Evolutionary conservation across 257 asterid species (phyloP), one percentile per base, ranked within the genome.

Genomic region (Fraxinus anomala): DNA sequence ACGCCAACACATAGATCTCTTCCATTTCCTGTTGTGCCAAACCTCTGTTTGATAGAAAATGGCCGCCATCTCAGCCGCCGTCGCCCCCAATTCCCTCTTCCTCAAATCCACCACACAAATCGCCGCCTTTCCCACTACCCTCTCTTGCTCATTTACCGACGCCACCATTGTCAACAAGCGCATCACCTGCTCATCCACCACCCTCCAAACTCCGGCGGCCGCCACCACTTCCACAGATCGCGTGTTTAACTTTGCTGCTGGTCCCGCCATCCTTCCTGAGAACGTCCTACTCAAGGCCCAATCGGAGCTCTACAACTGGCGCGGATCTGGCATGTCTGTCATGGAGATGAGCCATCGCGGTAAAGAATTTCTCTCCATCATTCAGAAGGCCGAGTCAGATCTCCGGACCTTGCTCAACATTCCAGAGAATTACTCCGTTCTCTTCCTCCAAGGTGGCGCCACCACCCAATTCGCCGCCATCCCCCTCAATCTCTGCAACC

Each of bases 261-360:
- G 98, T 10, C 98, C 98, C 51, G 98, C 98, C 73, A 87, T 86
- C 17, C 96, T 94, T 47, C 99, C 97, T 2, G 97, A 92, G 68
- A 90, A 85, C 47, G 99, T 92, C 83, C 93, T 94, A 76, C 91
- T 84, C 51, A 87, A 84, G 74, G 97, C 99, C 63, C 96, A 94
- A 80, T 87, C 95, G 0, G 99, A 94, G 82, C 96, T 94, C 80
- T 89, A 90, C 77, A 80, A 90, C 89, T 94, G 97, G 97, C 87
- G 84, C 30, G 94, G 91, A 67, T 89, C 88, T 37, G 99, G 99
- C 83, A 92, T 94, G 97, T 94, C 99, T 34, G 97, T 94, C 47
- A 91, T 91, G 96, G 99, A 94, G 86, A 94, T 94, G 99, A 92
- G 97, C 89, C 97, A 94, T 86, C 94, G 99, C 31, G 99, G 99